Evolutionary conservation across 1,284 basidiomycete species (phyloP).

Genomic region (Vanrija sp.): DNA sequence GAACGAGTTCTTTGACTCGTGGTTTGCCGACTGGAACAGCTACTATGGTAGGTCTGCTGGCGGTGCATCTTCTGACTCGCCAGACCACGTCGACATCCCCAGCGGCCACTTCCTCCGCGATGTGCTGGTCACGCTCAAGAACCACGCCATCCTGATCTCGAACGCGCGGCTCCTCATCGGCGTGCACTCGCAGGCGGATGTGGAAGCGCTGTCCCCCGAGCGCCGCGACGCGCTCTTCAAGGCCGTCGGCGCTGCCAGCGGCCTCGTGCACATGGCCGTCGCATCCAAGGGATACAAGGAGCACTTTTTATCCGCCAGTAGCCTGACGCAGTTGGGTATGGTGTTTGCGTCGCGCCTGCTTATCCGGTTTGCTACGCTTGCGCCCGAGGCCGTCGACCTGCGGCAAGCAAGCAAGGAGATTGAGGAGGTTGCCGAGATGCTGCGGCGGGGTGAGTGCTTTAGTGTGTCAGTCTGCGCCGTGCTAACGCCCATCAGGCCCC

Average conservation of each 20-base stretch:
- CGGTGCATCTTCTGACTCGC: not conserved
- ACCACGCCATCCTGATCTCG: constrained; percentile 16
- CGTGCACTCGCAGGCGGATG: constrained; percentile 19
- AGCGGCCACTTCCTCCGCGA: constrained; percentile 5
- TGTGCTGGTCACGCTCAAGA: constrained; percentile 1
- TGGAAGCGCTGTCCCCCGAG: constrained; percentile 15
- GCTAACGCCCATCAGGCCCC: not conserved
- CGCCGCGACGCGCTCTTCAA: not conserved
- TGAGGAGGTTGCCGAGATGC: constrained; percentile 28
- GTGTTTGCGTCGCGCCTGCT: constrained; percentile 37
- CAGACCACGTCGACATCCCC: not conserved
- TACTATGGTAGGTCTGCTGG: constrained; percentile 16
- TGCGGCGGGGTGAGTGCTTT: constrained; percentile 19
- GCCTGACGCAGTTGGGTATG: constrained; percentile 21
- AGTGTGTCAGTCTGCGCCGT: not conserved
- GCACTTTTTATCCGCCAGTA: constrained; percentile 1
- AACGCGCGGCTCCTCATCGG: constrained; percentile 30
- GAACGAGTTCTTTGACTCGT: constrained; percentile 33
- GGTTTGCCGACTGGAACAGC: constrained; percentile 44
- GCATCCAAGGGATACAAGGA: constrained; percentile 1
- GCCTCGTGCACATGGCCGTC: constrained; percentile 3
- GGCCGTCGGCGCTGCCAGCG: not conserved
- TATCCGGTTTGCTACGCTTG: constrained; percentile 34
- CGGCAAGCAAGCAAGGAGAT: constrained; percentile 34
- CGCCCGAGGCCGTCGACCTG: constrained; percentile 32